Evolutionary conservation across 495 filamentous ascomycete species (phyloP).

Genomic region (Penicillium lagena): DNA sequence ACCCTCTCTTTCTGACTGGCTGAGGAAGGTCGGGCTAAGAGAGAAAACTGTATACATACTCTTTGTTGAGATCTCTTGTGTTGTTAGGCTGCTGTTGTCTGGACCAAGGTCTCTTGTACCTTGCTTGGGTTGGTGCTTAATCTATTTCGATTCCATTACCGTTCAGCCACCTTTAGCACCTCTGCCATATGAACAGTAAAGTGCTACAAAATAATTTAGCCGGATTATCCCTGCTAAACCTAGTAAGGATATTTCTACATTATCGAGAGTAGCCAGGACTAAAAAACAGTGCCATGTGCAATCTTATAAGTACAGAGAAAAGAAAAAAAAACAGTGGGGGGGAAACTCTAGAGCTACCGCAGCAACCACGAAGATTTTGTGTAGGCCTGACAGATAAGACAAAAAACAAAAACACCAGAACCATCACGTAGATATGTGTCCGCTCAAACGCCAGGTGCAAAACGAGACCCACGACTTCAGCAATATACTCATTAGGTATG

Average conservation of each 20-base stretch:
- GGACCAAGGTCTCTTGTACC: slow-evolving; percentile 21
- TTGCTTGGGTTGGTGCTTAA: slow-evolving; percentile 24
- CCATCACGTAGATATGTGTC: slow-evolving; percentile 23
- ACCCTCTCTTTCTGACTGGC: slow-evolving; percentile 8
- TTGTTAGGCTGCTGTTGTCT: slow-evolving; percentile 20
- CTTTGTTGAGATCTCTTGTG: slow-evolving; percentile 29
- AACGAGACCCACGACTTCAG: slow-evolving; percentile 9
- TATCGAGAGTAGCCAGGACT: neutral
- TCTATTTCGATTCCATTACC: slow-evolving; percentile 15
- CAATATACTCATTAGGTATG: slow-evolving; percentile 24
- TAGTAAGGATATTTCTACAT: no score
- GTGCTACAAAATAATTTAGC: no score
- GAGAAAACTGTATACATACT: slow-evolving; percentile 46
- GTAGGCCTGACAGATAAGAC: slow-evolving; percentile 6
- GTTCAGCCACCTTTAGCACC: slow-evolving; percentile 3
- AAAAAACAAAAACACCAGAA: slow-evolving; percentile 19
- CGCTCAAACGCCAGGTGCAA: slow-evolving; percentile 26
- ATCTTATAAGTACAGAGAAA: slow-evolving; percentile 31
- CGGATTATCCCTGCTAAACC: no score
- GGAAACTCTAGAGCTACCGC: no score
- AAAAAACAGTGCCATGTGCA: slow-evolving; percentile 9
- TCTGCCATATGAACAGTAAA: no score
- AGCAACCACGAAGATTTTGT: slow-evolving; percentile 11
- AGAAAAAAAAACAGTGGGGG: no score
- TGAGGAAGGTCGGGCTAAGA: slow-evolving; percentile 24